Base-by-base conservation (phyloP, 2,329 filamentous ascomycete species). In the Colletotrichum tropicale region DNA sequence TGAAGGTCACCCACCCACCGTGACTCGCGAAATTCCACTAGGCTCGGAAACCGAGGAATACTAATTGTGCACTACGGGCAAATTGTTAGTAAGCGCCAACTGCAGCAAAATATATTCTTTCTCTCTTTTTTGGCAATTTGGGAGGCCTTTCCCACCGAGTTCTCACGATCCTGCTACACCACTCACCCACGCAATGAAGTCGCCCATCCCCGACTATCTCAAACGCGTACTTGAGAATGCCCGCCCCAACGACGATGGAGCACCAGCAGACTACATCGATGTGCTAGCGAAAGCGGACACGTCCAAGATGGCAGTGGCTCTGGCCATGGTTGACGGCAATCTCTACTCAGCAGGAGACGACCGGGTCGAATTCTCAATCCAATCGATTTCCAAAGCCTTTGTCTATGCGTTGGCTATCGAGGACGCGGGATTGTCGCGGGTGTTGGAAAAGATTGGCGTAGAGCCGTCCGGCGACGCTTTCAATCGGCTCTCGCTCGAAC, bases 381-480 rank as follows among this genome's bases (percentile, higher is more conserved):
- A 86, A 70, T 86, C 84, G 78, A 86, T 86, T 66, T 84, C 84
- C 15, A 86, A 86, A 60, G 80, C 84, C 2, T 86, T 86, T 66
- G 84, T 85, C 32, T 86, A 86, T 74, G 84, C 84, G 3, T 75
- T 86, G 6, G 84, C 84, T 12, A 86, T 86, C 43, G 83, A 85
- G 64, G 84, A 86, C 66, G 78, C 80, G 1, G 84, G 84, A 0
- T 71, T 86, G 21, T 75, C 79, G 0, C 76, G 75, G n/a, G 84
- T 86, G 0, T 68, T 86, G 58, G 80, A 83, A 70, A 86, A 84
- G 73, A 85, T 86, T 21, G 84, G 84, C 65, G 84, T 86, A 3
- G 84, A 86, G 77, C 84, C 84, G 1, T 85, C 84, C 0, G 84
- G 84, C 18, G 83, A 85, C 61, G 82, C 81, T 6, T 86, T 86